Percentiles rank a stretch among this genome's conserved stretches.
phyloP scores from a whole-genome alignment of 495 filamentous ascomycete species.

The Penicillium canariense region DNA sequence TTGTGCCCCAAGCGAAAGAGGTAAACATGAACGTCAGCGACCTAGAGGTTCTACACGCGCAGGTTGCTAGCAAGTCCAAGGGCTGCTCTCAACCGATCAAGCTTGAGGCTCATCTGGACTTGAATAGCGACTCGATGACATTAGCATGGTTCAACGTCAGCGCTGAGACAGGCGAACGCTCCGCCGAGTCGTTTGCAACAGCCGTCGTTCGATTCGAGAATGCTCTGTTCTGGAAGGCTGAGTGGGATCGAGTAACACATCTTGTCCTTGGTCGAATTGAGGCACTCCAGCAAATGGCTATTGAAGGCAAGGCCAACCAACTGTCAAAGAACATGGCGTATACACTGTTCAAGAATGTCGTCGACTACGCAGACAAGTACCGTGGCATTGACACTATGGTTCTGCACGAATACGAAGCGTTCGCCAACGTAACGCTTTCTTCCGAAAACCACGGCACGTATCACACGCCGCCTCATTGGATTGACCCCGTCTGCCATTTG shows the following conservation, averaged over 20 bases:
- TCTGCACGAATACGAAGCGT: constrained; percentile 39
- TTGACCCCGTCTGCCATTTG: constrained; percentile 43
- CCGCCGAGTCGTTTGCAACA: constrained; percentile 21
- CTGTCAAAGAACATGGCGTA: constrained; percentile 31
- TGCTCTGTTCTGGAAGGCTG: constrained; percentile 13
- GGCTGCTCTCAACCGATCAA: constrained; percentile 14
- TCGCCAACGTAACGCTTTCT: constrained; percentile 36
- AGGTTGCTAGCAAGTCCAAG: constrained; percentile 10
- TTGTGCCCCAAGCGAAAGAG: constrained; percentile 11
- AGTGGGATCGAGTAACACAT: constrained; percentile 29
- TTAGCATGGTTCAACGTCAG: constrained; percentile 14
- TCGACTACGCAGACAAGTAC: constrained; percentile 39
- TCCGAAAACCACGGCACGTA: constrained; percentile 12
- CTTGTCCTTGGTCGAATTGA: constrained; percentile 33
- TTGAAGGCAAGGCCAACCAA: constrained; percentile 21
- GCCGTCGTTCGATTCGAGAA: constrained; percentile 19
- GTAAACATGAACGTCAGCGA: constrained; percentile 26
- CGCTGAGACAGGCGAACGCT: constrained; percentile 3
- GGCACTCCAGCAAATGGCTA: constrained; percentile 20
- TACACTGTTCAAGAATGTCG: constrained; percentile 37
- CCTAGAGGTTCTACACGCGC: constrained; percentile 40
- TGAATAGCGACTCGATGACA: constrained; percentile 4
- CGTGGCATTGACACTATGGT: constrained; percentile 39
- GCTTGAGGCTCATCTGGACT: constrained; percentile 15
- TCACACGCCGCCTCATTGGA: constrained; percentile 34